Base-by-base conservation (phyloP, 805 yeast species). In the Ogataea haglerorum region DNA sequence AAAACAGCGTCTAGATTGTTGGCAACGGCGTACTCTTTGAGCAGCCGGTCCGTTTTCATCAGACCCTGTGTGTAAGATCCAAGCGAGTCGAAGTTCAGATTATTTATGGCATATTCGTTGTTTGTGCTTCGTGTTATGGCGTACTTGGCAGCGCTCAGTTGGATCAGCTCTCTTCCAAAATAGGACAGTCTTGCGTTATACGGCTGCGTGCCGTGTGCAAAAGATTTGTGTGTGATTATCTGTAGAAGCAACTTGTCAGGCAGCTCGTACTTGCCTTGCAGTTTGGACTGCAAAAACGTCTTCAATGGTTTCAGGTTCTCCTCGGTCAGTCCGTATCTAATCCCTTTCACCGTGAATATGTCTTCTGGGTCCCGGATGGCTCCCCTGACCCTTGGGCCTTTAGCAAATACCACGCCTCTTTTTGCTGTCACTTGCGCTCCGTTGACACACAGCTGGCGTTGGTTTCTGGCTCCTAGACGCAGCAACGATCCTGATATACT, bases 171-270 rank as follows among this genome's bases (percentile, higher is more conserved):
- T 26, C 73, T 58, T 13, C 95, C 97, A 59, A 87, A 67, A 31
- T 82, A 74, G 14, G 87, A 72, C 53, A 91, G 69, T 61, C 83
- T 85, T 60, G 89, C 96, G 65, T 90, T 91, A 66, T 85, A 87
- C 6, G 97, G 96, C 53, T 82, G 79, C 47, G 76, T 69, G 8
- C 96, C 97, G 65, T 87, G 95, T 5, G 95, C 95, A 70, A 89
- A 91, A 16, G 96, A 86, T 67, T 91, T 91, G 67, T 91, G 97
- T 5, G 97, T 90, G 54, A 90, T 68, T 29, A 86, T 80, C 66
- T 91, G 98, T 46, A 88, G 68, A 42, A 88, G 68, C 16, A 83
- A 65, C 6, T 72, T 71, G 53, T 86, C 84, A 4, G 82, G 70
- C 30, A 90, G 67, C 30, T 68, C 49, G 54, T 70, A 80, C 45